These are phyloP conservation scores for Salix exigua DNA, from an alignment of 345 rosid genomes.

Conservation along the genomic window DNA sequence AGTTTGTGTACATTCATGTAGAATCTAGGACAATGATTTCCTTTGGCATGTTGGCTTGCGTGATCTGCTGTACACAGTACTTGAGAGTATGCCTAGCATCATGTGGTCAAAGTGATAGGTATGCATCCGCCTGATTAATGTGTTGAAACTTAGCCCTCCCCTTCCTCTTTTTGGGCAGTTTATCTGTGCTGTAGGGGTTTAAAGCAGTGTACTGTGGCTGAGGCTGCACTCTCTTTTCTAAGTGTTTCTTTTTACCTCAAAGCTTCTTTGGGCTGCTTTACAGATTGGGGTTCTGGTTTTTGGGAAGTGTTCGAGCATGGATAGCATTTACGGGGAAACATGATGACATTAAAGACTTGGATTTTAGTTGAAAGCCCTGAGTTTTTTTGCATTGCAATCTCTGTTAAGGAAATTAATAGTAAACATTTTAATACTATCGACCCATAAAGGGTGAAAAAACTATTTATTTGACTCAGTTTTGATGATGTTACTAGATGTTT, in stretches of 20 bases:
- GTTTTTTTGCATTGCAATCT: background rate
- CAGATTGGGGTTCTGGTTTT: background rate
- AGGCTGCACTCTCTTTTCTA: background rate
- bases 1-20: background rate
- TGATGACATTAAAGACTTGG: background rate
- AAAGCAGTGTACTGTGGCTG: background rate
- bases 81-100: background rate
- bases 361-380: background rate
- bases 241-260: background rate
- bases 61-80: background rate
- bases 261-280: background rate
- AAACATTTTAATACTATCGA: background rate
- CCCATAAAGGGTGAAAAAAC: background rate
- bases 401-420: background rate
- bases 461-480: background rate
- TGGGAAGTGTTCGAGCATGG: background rate
- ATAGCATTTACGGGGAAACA: background rate
- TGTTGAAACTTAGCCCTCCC: background rate
- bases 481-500: background rate
- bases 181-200: background rate
- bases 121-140: background rate
- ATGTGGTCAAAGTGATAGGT: background rate
- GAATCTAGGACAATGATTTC: background rate
- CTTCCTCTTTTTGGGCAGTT: background rate
- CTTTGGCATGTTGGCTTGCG: background rate